Base-by-base conservation (phyloP, 352 stramenopile genomes). In the Globisporangium nunn region DNA sequence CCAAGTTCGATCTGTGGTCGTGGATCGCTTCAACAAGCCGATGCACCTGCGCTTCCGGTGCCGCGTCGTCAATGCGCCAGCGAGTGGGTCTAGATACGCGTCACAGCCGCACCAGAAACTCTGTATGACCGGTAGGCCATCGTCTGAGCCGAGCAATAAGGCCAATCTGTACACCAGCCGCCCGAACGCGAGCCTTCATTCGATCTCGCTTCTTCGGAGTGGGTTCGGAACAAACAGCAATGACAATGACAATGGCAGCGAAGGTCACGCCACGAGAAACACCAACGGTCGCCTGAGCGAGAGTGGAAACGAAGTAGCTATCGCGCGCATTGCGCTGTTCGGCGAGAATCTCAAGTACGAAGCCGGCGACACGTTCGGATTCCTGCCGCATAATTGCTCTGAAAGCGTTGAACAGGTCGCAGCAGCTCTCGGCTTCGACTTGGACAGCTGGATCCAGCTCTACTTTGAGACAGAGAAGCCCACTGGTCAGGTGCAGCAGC, bases 321-420 rank as follows among this genome's bases (percentile, higher is more conserved):
- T 70, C 2, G 62, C 88, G 4, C 73, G 85, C 43, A 58, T 96
- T 28, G 63, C 66, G 11, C 62, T 95, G 1, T 43, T 74, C 23
- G 62, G 78, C 10, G 66, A 75, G 3, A 70, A 76, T 2, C 50
- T 87, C 23, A 74, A 60, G 6, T 98, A 91, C 59, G 61, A 78
- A 17, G 91, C 81, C n/a, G 90, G 84, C 3, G 91, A 96, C 54
- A 95, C 92, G 17, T 67, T 97, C 33, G 87, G 78, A 5, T 75
- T 97, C 18, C 70, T 93, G 28, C 86, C 88, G 2, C 75, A 77
- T 8, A 97, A 97, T 66, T 41, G 66, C 23, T 15, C 52, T 0
- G 59, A 65, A 0, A 56, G 78, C 6, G 93, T 98, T 0, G 75
- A 93, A 50, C 57, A 48, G 11, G 66, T 98, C 4, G 89, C 83